Conservation (phyloP, 306 rosid species). For the Biancaea sappan region DNA sequence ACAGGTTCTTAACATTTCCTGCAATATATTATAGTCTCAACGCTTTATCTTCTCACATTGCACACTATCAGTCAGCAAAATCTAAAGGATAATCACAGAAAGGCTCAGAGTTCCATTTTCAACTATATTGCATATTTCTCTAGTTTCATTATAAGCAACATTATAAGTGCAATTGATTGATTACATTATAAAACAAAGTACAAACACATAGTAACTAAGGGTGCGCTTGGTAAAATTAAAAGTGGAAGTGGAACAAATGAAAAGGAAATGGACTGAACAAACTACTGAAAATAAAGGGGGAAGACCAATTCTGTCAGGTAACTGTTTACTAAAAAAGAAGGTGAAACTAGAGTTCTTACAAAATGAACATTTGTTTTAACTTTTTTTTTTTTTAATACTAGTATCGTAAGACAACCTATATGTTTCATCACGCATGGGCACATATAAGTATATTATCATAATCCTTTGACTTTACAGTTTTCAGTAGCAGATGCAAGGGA, state of each 20-base stretch:
- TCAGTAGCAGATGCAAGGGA: conserved; percentile 7
- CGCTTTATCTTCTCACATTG: not conserved
- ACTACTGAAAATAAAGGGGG: not conserved
- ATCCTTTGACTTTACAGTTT: not conserved
- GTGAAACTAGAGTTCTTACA: not conserved
- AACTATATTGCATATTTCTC: not conserved
- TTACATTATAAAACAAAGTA: not conserved
- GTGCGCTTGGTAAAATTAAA: conserved; percentile 3
- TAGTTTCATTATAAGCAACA: conserved; percentile 5
- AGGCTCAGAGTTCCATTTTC: not conserved
- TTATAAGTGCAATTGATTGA: conserved; percentile 14
- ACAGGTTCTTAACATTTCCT: conserved; percentile 4
- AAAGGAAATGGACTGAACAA: not conserved
- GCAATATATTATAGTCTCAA: not conserved
- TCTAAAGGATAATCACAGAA: not conserved
- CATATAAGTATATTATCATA: not conserved
- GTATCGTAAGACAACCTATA: not conserved
- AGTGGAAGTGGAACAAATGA: conserved; percentile 17
- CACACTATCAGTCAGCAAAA: conserved; percentile 4
- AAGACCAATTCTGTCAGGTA: not conserved
- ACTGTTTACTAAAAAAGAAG: not conserved
- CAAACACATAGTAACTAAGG: not conserved
- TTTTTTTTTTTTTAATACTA: not conserved
- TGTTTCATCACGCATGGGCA: not conserved
- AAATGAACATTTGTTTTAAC: not conserved